Evolutionary conservation across 2,329 filamentous ascomycete species (phyloP), one percentile per base, ranked within the genome.

Genomic region (Clonostachys chloroleuca): DNA sequence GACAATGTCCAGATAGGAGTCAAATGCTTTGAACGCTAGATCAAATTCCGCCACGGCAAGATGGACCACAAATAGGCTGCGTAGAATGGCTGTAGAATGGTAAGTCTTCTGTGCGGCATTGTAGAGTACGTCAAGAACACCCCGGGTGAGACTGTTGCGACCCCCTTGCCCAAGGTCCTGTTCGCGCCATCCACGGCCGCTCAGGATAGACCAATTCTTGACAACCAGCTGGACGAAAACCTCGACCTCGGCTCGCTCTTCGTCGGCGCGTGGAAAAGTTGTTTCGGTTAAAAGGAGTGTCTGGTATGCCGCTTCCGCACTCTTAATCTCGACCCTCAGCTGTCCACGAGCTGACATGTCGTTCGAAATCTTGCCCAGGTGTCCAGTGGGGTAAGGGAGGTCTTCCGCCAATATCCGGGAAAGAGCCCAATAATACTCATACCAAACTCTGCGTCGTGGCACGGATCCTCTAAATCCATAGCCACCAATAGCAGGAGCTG

Each of bases 71-170:
- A 97, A 97, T 1, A 99, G 75, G 57, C 92, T 82, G 49, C 92
- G 80, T 33, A 99, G 72, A 51, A 97, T 88, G 10, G 90, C 74
- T 2, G 92, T 95, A 2, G 94, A 99, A 66, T 99, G 94, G 60
- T 94, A 99, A 0, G 92, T 96, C 65, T 94, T 96, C 10, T 87
- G 90, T 8, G 92, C 89, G 18, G 92, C 89, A 37, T 87, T 86
- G 65, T 97, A 99, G 7, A 99, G 75, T 30, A 91, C 88, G 64
- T 94, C 92, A 39, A 99, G 78, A 34, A 95, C 83, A 44, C 84
- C 84, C 46, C 86, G 83, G 52, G 87, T 87, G 16, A 92, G 72
- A 18, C 78, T 81, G 59, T 86, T 83, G 56, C 90, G 87, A 9
- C 91, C 92, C 6, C 88, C 90, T 57, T 86, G 81, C 5, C 89